These are phyloP conservation scores for Fraxinus pennsylvanica DNA, from an alignment of 257 asterid species.

Conservation along the genomic window DNA sequence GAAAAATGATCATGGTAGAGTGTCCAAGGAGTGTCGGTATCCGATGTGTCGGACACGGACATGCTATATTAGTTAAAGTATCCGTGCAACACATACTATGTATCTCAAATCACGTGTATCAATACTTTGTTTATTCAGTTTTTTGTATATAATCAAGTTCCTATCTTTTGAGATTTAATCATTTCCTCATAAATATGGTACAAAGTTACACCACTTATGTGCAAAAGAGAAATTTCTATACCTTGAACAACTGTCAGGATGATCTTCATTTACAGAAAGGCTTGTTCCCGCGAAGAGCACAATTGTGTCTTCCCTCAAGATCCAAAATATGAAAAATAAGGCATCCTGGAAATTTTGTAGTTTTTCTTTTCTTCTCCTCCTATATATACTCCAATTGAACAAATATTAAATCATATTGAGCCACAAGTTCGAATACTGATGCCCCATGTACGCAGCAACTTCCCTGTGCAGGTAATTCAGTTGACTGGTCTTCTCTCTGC, in stretches of 20 bases:
- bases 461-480: background rate
- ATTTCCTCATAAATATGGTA: background rate
- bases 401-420: conserved; percentile 12
- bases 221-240: background rate
- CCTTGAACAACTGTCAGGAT: background rate
- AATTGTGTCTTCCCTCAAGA: background rate
- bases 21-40: too few species aligned
- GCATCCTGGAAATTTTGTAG: conserved; percentile 11
- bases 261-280: background rate
- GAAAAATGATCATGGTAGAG: too few species aligned
- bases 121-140: background rate
- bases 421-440: conserved; percentile 6
- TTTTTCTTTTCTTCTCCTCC: background rate
- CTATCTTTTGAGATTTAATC: conserved; percentile 12
- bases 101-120: conserved; percentile 8
- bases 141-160: background rate
- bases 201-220: background rate
- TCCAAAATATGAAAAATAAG: background rate
- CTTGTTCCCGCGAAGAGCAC: background rate
- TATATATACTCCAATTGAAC: conserved; percentile 15
- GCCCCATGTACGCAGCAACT: conserved; percentile 13
- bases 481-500: conserved; percentile 12
- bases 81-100: too few species aligned
- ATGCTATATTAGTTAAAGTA: too few species aligned
- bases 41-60: too few species aligned